Percentiles rank a stretch among this genome's conserved stretches.
Evolutionary conservation across 176 grass and related monocot species (phyloP).

Genomic region (Oryza australiensis): DNA sequence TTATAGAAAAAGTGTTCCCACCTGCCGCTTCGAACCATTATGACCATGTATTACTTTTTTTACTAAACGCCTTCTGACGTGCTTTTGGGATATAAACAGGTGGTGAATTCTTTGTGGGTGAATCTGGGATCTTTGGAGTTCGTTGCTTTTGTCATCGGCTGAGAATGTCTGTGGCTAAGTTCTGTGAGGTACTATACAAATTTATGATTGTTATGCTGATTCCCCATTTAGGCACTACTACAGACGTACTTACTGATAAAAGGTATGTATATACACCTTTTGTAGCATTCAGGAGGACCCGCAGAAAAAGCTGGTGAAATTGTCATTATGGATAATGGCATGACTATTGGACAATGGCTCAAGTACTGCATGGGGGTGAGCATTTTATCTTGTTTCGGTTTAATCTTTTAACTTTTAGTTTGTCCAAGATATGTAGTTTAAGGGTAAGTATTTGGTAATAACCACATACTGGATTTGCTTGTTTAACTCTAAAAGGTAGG

Average conservation of each 20-base stretch:
- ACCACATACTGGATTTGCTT: not conserved
- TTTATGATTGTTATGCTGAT: constrained; percentile 30
- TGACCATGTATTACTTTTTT: not conserved
- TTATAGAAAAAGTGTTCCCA: not conserved
- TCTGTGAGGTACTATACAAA: constrained; percentile 73
- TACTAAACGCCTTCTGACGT: constrained; percentile 26
- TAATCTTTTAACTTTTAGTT: constrained; percentile 7
- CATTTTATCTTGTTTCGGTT: not conserved
- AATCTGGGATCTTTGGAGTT: constrained; percentile 69
- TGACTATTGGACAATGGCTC: constrained; percentile 80
- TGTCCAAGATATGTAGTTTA: not conserved
- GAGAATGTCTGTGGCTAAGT: constrained; percentile 85
- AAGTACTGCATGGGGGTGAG: constrained; percentile 71
- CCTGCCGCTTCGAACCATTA: constrained; percentile 13
- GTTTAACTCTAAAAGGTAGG: not conserved
- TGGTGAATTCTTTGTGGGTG: constrained; percentile 75
- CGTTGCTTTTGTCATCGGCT: constrained; percentile 72
- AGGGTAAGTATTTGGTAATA: not conserved
- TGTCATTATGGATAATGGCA: constrained; percentile 86
- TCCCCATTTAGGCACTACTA: not conserved
- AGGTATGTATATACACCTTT: constrained; percentile 32
- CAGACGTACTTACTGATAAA: constrained; percentile 12
- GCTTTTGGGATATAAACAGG: constrained; percentile 48
- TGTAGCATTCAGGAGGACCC: constrained; percentile 79
- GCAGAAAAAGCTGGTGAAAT: constrained; percentile 78